These are phyloP conservation scores for Leersia perrieri DNA, from an alignment of 176 grass and related monocot genomes.

Conservation along the genomic window DNA sequence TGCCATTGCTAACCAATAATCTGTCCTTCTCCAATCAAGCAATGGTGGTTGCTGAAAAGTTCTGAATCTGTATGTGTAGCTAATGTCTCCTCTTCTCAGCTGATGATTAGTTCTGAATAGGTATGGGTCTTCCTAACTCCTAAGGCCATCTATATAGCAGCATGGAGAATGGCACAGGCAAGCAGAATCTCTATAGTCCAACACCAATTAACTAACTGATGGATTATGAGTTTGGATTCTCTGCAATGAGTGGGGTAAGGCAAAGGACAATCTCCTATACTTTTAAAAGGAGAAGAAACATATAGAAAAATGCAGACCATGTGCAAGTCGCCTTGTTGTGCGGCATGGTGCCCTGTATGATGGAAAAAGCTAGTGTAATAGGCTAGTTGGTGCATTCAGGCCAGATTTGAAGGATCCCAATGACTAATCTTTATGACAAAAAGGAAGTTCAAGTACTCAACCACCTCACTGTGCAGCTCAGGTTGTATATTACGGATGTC, in stretches of 20 bases:
- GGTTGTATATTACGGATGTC: constrained; percentile 37
- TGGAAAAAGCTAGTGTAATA: constrained; percentile 34
- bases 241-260: constrained; percentile 36
- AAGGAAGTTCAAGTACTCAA: constrained; percentile 24
- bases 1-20: constrained; percentile 32
- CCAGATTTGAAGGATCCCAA: constrained; percentile 43
- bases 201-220: constrained; percentile 34
- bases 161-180: constrained; percentile 14
- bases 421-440: constrained; percentile 29
- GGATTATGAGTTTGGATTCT: constrained; percentile 44
- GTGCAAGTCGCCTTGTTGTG: constrained; percentile 44
- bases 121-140: constrained; percentile 4
- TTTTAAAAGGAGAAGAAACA: constrained; percentile 21
- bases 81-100: not conserved
- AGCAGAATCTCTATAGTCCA: constrained; percentile 24
- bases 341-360: constrained; percentile 28
- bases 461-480: constrained; percentile 20
- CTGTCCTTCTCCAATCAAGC: not conserved
- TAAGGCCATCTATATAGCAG: constrained; percentile 40
- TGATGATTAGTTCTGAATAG: constrained; percentile 33
- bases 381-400: constrained; percentile 36
- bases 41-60: not conserved
- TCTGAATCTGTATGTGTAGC: constrained; percentile 30
- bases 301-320: constrained; percentile 39
- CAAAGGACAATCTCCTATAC: constrained; percentile 38